Evolutionary conservation across 2,329 filamentous ascomycete genomes (phyloP), one percentile per base, ranked within the genome.

Genomic region (Tolypocladium paradoxum): DNA sequence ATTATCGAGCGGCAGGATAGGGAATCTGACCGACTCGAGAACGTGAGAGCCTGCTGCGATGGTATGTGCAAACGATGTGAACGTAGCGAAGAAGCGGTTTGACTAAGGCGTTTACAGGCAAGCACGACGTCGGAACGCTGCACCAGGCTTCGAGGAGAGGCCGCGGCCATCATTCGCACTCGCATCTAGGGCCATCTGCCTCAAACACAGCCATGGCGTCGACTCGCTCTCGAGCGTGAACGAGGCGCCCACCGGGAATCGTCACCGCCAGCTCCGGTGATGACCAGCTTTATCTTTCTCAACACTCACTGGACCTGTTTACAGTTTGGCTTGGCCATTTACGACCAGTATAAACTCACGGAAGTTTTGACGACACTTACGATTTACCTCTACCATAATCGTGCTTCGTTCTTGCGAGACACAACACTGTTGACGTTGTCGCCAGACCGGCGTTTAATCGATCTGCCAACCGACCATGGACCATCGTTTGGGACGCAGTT

Each of bases 41-140:
- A 99, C 68, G 93, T 99, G 58, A 80, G 93, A 65, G 91, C 92
- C 55, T 99, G 93, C 73, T 99, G 93, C 70, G 93, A 97, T 79
- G 93, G 91, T 92, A 78, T 81, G 85, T 51, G 7, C 12, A 33
- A 38, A 37, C 33, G 12, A 6, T 18, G 1, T 16, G 22, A 31
- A 22, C n/a, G 6, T 6, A 20, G 22, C n/a, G 22, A 6, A 38
- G 29, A 46, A 31, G 22, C 14, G 49, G 3, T 31, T 52, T 61
- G 53, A 65, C 62, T 69, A 59, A 58, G 50, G n/a, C 48, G 8
- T 27, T 6, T 6, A 2, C 49, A 87, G 84, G 85, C 60, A 88
- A 87, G 73, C 86, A 90, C 63, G 85, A 90, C 65, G 86, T 90
- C 49, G 78, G 81, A 52, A 81, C 76, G 52, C 67, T 86, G 50